phyloP scores from a whole-genome alignment of 1,284 basidiomycete species.

The Cryptococcus sp. region DNA sequence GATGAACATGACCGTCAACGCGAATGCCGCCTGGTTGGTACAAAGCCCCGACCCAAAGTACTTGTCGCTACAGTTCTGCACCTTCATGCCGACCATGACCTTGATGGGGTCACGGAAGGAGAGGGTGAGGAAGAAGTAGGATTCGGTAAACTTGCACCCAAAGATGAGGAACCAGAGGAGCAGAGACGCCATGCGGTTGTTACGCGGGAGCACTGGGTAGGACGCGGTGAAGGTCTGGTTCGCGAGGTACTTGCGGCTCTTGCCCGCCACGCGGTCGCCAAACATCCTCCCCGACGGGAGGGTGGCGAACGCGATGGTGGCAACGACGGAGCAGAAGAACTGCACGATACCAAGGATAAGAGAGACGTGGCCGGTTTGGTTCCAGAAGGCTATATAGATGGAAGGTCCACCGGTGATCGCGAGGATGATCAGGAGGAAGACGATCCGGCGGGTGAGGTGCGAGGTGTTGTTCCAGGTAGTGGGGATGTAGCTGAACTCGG shows the following conservation, averaged over 20 bases:
- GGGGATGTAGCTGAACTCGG: conserved; percentile 92
- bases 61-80: conserved; percentile 79
- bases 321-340: conserved; percentile 79
- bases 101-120: conserved; percentile 86
- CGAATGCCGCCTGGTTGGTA: conserved; percentile 83
- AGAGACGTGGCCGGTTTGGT: conserved; percentile 62
- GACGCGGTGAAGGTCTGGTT: conserved; percentile 94
- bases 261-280: conserved; percentile 88
- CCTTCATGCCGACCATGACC: conserved; percentile 90
- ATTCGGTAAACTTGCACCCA: conserved; percentile 88
- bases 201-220: conserved; percentile 67
- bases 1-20: conserved; percentile 90
- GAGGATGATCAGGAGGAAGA: conserved; percentile 80
- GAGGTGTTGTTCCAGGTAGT: conserved; percentile 97
- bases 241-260: conserved; percentile 88
- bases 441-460: conserved; percentile 77
- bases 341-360: conserved; percentile 88
- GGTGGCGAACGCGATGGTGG: conserved; percentile 75
- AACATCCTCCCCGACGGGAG: conserved; percentile 87
- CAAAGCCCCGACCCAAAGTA: conserved; percentile 77
- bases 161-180: conserved; percentile 85
- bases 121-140: conserved; percentile 90
- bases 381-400: conserved; percentile 78
- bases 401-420: conserved; percentile 83
- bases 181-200: conserved; percentile 66